Evolutionary conservation across 352 stramenopile species (phyloP), one percentile per base, ranked within the genome.

Genomic region (Phytophthora syringae): DNA sequence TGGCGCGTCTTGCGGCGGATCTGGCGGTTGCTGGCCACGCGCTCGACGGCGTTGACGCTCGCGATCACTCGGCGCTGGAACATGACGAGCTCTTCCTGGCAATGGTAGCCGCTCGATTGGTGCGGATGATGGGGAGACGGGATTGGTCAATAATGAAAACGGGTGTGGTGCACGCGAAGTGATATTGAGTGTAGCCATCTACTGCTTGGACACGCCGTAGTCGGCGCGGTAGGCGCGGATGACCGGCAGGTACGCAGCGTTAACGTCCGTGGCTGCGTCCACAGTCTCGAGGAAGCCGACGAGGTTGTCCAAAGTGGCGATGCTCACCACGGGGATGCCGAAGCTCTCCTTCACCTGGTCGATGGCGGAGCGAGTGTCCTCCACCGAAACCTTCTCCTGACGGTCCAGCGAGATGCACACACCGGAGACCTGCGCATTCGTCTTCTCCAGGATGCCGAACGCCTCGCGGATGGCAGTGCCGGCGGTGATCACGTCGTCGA

Each of bases 401-500:
- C 98, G 90, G 79, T 99, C 97, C 18, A 99, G 79, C 58, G 97
- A 98, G 71, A 99, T 99, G 45, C 94, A 92, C 32, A 99, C 94
- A 40, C 97, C 97, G 1, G 97, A 87, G 10, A 98, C 93, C n/a
- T 91, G 89, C 2, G 96, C 98, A 40, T 97, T 93, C 44, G 94
- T 93, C 48, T 82, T 76, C 62, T 92, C 76, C 7, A 99, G 76
- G 52, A 99, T 94, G 22, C 75, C 72, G 50, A 97, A 94, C 11
- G 94, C 96, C 70, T 99, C 96, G 28, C 95, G 88, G 64, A 99
- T 99, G 16, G 98, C 98, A 54, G 97, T 99, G 32, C 98, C 98
- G 12, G 97, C 97, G 7, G 97, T 99, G 67, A 99, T 99, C 18
- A 99, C 98, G 84, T 99, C 98, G 77, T 99, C 98, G 49, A 99